Evolutionary conservation across 345 rosid genomes (phyloP).

Genomic region (Moringa oleifera): DNA sequence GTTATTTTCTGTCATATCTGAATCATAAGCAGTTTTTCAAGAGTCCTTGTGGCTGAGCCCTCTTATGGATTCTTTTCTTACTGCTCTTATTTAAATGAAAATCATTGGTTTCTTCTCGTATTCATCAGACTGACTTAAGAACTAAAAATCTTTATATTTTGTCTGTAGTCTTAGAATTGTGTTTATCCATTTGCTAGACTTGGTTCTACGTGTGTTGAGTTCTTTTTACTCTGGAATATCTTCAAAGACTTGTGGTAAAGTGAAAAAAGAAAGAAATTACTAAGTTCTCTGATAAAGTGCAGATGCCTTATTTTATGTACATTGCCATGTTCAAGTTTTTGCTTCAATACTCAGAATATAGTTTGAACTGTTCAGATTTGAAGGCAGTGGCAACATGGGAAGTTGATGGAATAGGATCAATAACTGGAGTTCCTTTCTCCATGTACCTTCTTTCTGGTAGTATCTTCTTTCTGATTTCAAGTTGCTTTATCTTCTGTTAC

Average conservation of each 20-base stretch:
- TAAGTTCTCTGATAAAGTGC: not conserved
- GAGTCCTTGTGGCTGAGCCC: not conserved
- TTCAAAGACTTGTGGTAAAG: not conserved
- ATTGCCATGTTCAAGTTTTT: conserved; percentile 2
- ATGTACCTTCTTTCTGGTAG: conserved; percentile 97
- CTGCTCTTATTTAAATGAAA: not conserved
- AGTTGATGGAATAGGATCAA: conserved; percentile 74
- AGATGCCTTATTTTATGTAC: not conserved
- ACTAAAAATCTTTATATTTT: no score
- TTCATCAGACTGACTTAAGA: not conserved
- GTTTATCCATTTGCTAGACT: not conserved
- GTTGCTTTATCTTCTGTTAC: not conserved
- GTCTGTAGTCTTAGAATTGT: not conserved
- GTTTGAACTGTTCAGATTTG: conserved; percentile 39
- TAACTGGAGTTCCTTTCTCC: conserved; percentile 58
- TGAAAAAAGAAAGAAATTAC: no score
- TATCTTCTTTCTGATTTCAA: conserved; percentile 21
- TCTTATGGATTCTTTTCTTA: not conserved
- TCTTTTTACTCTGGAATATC: not conserved
- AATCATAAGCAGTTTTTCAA: not conserved
- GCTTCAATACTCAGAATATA: not conserved
- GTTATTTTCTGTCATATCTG: not conserved
- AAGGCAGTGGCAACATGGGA: conserved; percentile 96
- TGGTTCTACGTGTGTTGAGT: not conserved
- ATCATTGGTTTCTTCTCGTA: not conserved